Evolutionary conservation across 2,329 filamentous ascomycete genomes (phyloP).

Genomic region (Cercospora beticola): DNA sequence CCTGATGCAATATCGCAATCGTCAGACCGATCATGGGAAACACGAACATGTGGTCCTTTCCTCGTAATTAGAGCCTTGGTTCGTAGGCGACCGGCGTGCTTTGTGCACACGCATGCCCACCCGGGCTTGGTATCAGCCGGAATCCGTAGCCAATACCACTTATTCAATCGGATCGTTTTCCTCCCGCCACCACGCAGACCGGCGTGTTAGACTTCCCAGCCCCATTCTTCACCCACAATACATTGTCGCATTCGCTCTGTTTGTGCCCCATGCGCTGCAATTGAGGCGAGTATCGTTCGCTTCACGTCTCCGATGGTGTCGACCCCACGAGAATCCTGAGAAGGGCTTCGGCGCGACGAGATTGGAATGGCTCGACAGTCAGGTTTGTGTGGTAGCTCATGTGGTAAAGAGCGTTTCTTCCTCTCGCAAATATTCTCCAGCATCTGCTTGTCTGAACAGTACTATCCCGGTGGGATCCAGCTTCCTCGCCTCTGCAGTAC

Average conservation of each 20-base stretch:
- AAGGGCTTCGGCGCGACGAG: not conserved
- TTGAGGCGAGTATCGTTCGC: not conserved
- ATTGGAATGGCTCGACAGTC: not conserved
- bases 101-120: not conserved
- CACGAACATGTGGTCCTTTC: not conserved
- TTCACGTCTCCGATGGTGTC: not conserved
- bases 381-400: conserved; percentile 22
- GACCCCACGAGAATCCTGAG: not conserved
- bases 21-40: not conserved
- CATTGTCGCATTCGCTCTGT: not conserved
- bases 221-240: not conserved
- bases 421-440: conserved; percentile 91
- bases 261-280: not conserved
- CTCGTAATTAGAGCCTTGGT: not conserved
- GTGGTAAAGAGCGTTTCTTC: conserved; percentile 65
- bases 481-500: conserved; percentile 76
- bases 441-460: conserved; percentile 88
- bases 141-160: not conserved
- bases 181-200: not conserved
- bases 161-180: not conserved
- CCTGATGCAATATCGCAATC: not conserved
- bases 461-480: conserved; percentile 88
- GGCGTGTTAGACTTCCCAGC: not conserved
- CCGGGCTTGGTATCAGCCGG: not conserved
- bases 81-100: not conserved